Conservation (phyloP, 2,329 filamentous ascomycete genomes). For the Colletotrichum scovillei region DNA sequence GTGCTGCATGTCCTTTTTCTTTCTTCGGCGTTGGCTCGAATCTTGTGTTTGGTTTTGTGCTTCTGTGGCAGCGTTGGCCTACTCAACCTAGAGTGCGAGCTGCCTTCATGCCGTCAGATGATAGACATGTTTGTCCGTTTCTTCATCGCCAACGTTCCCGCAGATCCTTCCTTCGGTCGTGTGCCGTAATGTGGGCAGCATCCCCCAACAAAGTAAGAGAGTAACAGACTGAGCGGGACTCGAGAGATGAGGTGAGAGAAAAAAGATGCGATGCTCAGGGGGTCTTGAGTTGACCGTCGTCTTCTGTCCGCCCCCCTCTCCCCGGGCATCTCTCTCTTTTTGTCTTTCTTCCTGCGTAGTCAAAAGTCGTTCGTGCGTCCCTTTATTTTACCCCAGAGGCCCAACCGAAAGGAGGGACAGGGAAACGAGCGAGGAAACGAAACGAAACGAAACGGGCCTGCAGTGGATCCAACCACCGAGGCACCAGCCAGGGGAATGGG, state of each 20-base stretch:
- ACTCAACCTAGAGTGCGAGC: neutral
- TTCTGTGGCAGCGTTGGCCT: neutral
- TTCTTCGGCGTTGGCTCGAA: neutral
- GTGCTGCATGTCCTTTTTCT: neutral
- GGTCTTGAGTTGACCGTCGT: neutral
- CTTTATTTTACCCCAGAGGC: constrained; percentile 24
- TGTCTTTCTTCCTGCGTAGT: neutral
- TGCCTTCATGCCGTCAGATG: neutral
- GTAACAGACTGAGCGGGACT: constrained; percentile 24
- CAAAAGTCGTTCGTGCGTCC: constrained; percentile 3
- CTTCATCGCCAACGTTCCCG: neutral
- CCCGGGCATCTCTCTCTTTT: neutral
- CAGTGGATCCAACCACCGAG: constrained; percentile 18
- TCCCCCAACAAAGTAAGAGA: constrained; percentile 22
- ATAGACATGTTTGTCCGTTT: constrained; percentile 4
- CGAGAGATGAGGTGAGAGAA: constrained; percentile 24
- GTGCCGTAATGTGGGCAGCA: constrained; percentile 17
- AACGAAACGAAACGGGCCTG: constrained; percentile 32
- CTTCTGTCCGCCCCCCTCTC: neutral
- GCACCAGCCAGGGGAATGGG: constrained; percentile 12
- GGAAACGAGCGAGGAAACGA: constrained; percentile 24
- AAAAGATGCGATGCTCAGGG: constrained; percentile 22
- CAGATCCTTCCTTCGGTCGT: constrained; percentile 21
- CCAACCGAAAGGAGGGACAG: constrained; percentile 22
- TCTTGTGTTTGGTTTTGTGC: neutral